Evolutionary conservation across 257 asterid species (phyloP).

Genomic region (Solanum gandarillasii): DNA sequence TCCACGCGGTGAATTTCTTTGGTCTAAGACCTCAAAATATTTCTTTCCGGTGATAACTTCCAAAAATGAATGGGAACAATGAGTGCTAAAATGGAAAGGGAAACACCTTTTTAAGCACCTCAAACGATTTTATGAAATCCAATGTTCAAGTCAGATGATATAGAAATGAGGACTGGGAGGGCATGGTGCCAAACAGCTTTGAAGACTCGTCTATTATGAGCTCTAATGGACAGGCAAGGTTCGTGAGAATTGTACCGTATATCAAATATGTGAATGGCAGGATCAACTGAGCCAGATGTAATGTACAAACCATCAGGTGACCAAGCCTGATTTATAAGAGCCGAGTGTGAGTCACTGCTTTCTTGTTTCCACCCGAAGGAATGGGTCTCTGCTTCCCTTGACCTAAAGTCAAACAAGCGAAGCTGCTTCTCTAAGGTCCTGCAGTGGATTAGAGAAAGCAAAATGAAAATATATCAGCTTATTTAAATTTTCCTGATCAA

Average conservation of each 20-base stretch:
- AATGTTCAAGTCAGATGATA: slow-evolving; percentile 75
- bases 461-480: neutral
- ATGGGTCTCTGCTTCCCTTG: slow-evolving; percentile 48
- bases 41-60: neutral
- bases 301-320: slow-evolving; percentile 79
- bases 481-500: neutral
- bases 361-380: slow-evolving; percentile 90
- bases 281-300: slow-evolving; percentile 88
- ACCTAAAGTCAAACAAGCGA: slow-evolving; percentile 56
- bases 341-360: slow-evolving; percentile 78
- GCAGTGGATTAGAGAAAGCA: slow-evolving; percentile 3
- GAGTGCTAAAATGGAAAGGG: neutral
- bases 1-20: neutral
- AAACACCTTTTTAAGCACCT: neutral
- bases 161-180: slow-evolving; percentile 74
- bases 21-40: neutral
- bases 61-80: neutral
- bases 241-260: slow-evolving; percentile 46
- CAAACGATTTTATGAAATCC: slow-evolving; percentile 53
- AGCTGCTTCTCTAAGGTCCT: slow-evolving; percentile 82
- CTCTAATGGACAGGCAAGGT: slow-evolving; percentile 67
- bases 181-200: slow-evolving; percentile 84
- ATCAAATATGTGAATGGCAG: slow-evolving; percentile 72
- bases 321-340: slow-evolving; percentile 86
- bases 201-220: slow-evolving; percentile 89